phyloP scores from a whole-genome alignment of 148 eudicot genomes.

The Camellia lanceoleosa region DNA sequence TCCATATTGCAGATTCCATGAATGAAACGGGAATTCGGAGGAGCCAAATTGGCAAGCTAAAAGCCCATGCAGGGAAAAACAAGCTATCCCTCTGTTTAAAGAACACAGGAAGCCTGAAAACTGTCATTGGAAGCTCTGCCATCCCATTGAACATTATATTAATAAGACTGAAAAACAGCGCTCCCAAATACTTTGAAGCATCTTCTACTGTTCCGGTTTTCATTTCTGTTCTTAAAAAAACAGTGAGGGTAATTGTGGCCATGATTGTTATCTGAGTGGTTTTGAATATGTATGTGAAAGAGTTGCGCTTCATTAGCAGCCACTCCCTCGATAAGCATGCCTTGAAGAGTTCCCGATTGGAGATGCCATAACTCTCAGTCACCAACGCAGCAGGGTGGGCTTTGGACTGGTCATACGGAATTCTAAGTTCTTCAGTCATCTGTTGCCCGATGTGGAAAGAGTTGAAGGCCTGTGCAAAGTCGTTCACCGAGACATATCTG shows the following conservation, averaged over 20 bases:
- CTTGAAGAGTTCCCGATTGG: conserved; percentile 31
- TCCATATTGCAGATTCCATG: conserved; percentile 39
- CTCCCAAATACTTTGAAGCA: conserved; percentile 39
- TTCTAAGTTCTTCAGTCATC: conserved; percentile 22
- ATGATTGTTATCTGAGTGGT: conserved; percentile 35
- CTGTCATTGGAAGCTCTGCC: conserved; percentile 34
- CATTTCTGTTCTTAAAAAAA: conserved; percentile 44
- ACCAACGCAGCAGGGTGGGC: conserved; percentile 38
- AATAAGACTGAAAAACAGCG: conserved; percentile 39
- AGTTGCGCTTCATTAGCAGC: conserved; percentile 38
- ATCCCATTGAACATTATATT: conserved; percentile 46
- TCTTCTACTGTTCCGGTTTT: conserved; percentile 24
- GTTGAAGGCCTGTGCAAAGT: conserved; percentile 30
- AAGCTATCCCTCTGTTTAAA: conserved; percentile 38
- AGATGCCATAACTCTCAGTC: conserved; percentile 36
- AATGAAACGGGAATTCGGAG: conserved; percentile 33
- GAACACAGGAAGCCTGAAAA: conserved; percentile 38
- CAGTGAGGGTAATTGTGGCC: conserved; percentile 35
- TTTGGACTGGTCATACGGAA: conserved; percentile 32
- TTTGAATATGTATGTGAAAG: conserved; percentile 38
- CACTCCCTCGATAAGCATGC: conserved; percentile 43
- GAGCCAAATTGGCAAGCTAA: conserved; percentile 39
- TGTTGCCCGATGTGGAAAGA: conserved; percentile 31
- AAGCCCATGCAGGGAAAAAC: conserved; percentile 43
- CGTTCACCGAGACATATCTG: conserved; percentile 27